Conservation (phyloP, 352 stramenopile genomes). For the Plasmopara viticola region DNA sequence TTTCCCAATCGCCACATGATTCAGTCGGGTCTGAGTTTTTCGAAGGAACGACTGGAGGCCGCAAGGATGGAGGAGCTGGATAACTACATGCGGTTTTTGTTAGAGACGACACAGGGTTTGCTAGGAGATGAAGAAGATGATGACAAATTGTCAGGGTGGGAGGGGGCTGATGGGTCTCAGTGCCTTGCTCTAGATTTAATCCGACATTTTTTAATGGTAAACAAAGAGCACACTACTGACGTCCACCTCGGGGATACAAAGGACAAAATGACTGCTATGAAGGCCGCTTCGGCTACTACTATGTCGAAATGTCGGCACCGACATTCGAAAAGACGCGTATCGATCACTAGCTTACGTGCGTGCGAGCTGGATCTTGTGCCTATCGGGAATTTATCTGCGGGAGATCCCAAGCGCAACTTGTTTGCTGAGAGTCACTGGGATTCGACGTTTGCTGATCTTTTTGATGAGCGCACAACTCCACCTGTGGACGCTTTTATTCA, state of each 20-base stretch:
- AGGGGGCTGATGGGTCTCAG: conserved; percentile 9
- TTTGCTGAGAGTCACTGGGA: conserved; percentile 30
- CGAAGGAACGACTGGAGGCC: conserved; percentile 49
- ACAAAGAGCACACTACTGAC: conserved; percentile 32
- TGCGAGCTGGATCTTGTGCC: conserved; percentile 50
- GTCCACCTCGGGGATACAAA: not conserved
- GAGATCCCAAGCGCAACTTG: conserved; percentile 24
- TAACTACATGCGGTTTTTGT: conserved; percentile 54
- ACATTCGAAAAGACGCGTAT: conserved; percentile 25
- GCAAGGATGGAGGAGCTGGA: conserved; percentile 56
- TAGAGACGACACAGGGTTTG: conserved; percentile 61
- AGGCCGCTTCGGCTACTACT: conserved; percentile 1
- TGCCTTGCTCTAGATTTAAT: conserved; percentile 48
- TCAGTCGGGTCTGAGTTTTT: conserved; percentile 37
- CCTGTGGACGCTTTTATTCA: conserved; percentile 55
- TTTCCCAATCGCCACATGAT: conserved; percentile 57
- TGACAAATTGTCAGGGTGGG: conserved; percentile 14
- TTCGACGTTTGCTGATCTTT: conserved; percentile 44
- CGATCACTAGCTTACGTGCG: conserved; percentile 46
- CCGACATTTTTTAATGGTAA: conserved; percentile 61
- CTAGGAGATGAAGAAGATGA: conserved; percentile 42
- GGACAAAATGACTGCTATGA: conserved; percentile 3
- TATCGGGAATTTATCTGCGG: conserved; percentile 21
- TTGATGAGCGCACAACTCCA: conserved; percentile 44
- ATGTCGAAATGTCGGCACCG: conserved; percentile 16